Conservation (phyloP, 2,329 filamentous ascomycete species). For the Ilyonectria destructans region DNA sequence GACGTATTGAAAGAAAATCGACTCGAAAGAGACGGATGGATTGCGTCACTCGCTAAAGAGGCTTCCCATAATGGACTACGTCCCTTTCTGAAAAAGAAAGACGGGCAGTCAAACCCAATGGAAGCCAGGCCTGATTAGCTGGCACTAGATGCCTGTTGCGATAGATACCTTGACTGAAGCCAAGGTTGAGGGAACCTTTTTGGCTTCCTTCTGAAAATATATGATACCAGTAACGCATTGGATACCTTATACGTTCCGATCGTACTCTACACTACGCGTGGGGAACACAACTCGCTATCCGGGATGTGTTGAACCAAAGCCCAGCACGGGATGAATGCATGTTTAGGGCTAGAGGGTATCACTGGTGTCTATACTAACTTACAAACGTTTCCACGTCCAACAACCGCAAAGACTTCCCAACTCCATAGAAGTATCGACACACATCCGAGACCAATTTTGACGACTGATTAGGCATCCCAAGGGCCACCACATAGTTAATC, state of each 20-base stretch:
- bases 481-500: conserved; percentile 42
- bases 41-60: neutral
- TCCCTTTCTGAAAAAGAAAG: conserved; percentile 2
- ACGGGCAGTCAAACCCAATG: neutral
- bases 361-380: conserved; percentile 43
- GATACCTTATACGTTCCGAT: neutral
- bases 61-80: neutral
- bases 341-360: conserved; percentile 50
- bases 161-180: conserved; percentile 13
- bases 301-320: neutral
- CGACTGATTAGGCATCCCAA: neutral
- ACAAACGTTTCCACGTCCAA: conserved; percentile 15
- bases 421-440: neutral
- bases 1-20: neutral
- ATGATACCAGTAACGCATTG: conserved; percentile 7
- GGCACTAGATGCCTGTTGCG: conserved; percentile 6
- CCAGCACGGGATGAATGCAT: conserved; percentile 13
- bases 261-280: neutral
- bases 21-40: conserved; percentile 10
- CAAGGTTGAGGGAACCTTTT: neutral
- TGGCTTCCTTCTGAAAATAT: conserved; percentile 6
- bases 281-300: neutral
- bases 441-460: neutral
- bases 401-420: conserved; percentile 16
- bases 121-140: neutral